Conservation (phyloP, 768 basidiomycete genomes). For the Amanita jacksonii region DNA sequence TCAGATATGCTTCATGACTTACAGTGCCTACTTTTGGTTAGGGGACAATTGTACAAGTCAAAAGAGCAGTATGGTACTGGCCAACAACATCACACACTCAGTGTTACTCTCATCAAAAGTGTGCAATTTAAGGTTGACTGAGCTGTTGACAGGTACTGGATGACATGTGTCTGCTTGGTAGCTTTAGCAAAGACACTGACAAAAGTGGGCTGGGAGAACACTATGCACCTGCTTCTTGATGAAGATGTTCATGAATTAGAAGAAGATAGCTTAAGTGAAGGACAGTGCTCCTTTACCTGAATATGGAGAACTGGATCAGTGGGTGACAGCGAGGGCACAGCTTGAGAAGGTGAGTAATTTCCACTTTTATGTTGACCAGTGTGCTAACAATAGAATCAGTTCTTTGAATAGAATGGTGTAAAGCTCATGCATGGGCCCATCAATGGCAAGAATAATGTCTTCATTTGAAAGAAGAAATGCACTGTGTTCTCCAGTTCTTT, state of each 20-base stretch:
- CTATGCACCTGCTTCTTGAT: not conserved
- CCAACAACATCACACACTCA: constrained; percentile 17
- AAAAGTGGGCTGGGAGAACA: not conserved
- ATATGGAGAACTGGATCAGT: constrained; percentile 3
- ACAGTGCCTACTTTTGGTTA: constrained; percentile 18
- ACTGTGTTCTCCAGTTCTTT: not conserved
- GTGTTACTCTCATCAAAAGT: constrained; percentile 11
- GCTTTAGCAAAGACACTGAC: not conserved
- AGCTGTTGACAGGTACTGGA: constrained; percentile 12
- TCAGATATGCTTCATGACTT: constrained; percentile 19
- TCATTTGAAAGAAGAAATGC: constrained; percentile 1
- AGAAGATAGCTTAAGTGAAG: not conserved
- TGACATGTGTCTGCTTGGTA: constrained; percentile 6
- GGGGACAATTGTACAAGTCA: constrained; percentile 19
- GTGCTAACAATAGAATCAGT: not conserved
- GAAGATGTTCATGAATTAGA: constrained; percentile 3
- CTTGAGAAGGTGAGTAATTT: not conserved
- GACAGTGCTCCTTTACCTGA: not conserved
- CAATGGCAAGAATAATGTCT: constrained; percentile 6
- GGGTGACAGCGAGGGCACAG: not conserved
- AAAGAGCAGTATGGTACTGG: constrained; percentile 20
- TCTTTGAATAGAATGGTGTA: constrained; percentile 1
- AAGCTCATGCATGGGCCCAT: constrained; percentile 1
- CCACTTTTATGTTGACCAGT: not conserved
- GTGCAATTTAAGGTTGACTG: constrained; percentile 12